phyloP scores from a whole-genome alignment of 768 basidiomycete species.

The Pisolithus tinctorius region DNA sequence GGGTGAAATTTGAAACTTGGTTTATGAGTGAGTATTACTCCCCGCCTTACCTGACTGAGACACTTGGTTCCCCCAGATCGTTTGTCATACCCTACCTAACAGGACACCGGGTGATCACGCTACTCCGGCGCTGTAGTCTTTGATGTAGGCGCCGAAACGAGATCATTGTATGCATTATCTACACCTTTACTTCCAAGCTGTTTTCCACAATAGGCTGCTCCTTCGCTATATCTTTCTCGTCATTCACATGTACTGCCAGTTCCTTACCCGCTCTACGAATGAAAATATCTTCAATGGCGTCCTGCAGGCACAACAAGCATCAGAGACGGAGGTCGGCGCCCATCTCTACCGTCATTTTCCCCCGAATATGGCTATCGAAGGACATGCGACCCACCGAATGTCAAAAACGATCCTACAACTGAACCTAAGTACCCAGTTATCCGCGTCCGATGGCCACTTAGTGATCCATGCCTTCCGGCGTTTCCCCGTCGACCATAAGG shows the following conservation, averaged over 20 bases:
- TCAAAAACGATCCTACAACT: background rate
- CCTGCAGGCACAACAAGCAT: constrained; percentile 1
- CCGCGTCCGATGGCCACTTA: background rate
- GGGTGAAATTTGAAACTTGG: no score
- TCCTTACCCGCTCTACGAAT: background rate
- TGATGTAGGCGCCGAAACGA: background rate
- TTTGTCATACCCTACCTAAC: no score
- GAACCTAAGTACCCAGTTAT: background rate
- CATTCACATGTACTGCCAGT: no score
- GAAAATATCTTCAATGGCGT: no score
- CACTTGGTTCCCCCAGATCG: no score
- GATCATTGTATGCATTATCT: background rate
- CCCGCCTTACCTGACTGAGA: no score
- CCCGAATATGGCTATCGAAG: background rate
- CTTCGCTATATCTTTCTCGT: no score
- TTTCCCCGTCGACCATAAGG: background rate
- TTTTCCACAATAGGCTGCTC: background rate
- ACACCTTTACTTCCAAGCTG: background rate
- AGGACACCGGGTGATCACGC: no score
- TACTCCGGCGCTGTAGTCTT: no score
- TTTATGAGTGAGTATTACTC: no score
- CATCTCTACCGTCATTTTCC: background rate
- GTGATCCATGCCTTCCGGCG: no score
- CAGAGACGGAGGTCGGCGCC: background rate
- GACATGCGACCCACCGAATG: background rate